phyloP scores from a whole-genome alignment of 345 rosid species.

The Eucalyptus cloeziana region DNA sequence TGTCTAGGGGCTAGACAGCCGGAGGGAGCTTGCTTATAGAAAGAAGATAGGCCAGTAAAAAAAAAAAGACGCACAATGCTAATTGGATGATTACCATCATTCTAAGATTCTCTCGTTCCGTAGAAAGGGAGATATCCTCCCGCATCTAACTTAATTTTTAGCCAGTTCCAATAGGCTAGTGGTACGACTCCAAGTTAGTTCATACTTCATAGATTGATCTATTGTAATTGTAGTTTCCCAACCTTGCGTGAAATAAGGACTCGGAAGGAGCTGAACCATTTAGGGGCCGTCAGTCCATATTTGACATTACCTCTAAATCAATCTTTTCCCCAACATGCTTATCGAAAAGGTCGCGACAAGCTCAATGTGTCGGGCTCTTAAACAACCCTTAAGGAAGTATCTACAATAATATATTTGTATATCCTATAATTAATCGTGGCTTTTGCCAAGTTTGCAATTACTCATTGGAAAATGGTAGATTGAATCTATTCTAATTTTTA shows the following conservation, averaged over 20 bases:
- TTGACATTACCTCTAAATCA: not conserved
- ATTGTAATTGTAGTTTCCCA: too few relatives aligned
- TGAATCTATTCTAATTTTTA: not conserved
- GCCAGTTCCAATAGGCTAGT: not conserved
- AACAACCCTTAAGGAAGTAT: not conserved
- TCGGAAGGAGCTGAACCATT: not conserved
- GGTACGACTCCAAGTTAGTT: too few relatives aligned
- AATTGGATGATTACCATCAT: not conserved
- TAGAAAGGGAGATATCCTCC: not conserved
- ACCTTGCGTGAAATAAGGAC: rapidly evolving
- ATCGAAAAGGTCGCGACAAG: not conserved
- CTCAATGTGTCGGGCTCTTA: not conserved
- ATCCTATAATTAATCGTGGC: not conserved
- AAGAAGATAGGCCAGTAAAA: not conserved
- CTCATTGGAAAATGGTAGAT: not conserved
- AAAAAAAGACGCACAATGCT: not conserved
- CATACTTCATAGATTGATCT: too few relatives aligned
- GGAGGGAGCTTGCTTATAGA: not conserved
- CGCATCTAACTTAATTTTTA: not conserved
- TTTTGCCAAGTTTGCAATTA: not conserved
- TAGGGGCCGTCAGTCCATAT: not conserved
- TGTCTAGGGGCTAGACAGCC: not conserved
- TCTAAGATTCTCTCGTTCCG: too few relatives aligned
- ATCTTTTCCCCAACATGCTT: not conserved
- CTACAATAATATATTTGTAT: too few relatives aligned